phyloP scores from a whole-genome alignment of 2,329 filamentous ascomycete species.

The Colletotrichum australisinense region DNA sequence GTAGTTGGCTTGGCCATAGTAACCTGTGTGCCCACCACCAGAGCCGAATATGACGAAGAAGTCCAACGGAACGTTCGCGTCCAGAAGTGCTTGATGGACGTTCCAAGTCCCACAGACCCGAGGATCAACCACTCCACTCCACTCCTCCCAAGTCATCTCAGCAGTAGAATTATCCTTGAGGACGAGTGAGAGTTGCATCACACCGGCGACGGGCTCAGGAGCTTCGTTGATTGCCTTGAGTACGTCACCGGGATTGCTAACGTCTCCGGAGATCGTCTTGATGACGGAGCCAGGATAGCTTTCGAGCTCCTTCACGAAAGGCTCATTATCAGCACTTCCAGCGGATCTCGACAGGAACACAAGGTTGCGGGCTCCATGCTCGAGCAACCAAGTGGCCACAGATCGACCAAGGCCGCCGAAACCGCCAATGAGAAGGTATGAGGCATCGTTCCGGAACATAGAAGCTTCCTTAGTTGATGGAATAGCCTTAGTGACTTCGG shows the following conservation, averaged over 20 bases:
- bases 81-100: constrained; percentile 45
- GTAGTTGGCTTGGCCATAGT: constrained; percentile 52
- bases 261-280: constrained; percentile 17
- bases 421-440: constrained; percentile 46
- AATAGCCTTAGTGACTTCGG: constrained; percentile 36
- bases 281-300: constrained; percentile 9
- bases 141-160: constrained; percentile 50
- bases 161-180: constrained; percentile 29
- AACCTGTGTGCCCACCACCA: constrained; percentile 55
- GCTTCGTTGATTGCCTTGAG: background rate
- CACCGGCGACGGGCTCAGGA: constrained; percentile 7
- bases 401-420: constrained; percentile 46
- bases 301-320: constrained; percentile 38
- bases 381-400: constrained; percentile 44
- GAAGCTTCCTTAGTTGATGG: constrained; percentile 40
- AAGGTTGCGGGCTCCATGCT: constrained; percentile 43
- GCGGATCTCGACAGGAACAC: constrained; percentile 43
- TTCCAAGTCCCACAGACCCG: constrained; percentile 56
- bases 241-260: constrained; percentile 3
- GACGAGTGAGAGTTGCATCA: constrained; percentile 14
- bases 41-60: constrained; percentile 62
- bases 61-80: constrained; percentile 41
- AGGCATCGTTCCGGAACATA: constrained; percentile 4
- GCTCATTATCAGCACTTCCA: background rate
- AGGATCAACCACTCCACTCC: constrained; percentile 44